A percentile compares a stretch with the other conserved stretches of the same genome.
These are phyloP conservation scores for Cladosporium sp. DNA, from an alignment of 2,329 filamentous ascomycete genomes.

Conservation along the genomic window DNA sequence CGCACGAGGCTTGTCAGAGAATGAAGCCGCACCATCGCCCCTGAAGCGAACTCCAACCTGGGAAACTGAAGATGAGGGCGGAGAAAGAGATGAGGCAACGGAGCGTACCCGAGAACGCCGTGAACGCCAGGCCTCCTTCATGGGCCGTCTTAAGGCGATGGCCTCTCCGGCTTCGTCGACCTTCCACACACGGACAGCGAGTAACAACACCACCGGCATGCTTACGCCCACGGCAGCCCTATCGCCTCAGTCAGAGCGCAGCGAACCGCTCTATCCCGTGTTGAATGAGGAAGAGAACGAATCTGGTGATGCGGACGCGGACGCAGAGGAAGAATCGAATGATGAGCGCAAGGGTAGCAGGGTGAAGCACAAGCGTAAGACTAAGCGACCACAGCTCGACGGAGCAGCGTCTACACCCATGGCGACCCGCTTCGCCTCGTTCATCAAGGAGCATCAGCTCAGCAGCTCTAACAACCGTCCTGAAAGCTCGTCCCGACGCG, in stretches of 20 bases:
- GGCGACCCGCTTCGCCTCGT: slow-evolving; percentile 50
- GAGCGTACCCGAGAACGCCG: slow-evolving; percentile 7
- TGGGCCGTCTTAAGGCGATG: slow-evolving; percentile 33
- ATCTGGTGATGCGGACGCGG: slow-evolving; percentile 72
- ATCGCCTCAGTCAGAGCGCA: slow-evolving; percentile 36
- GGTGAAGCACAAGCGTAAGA: slow-evolving; percentile 49
- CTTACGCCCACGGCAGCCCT: slow-evolving; percentile 28
- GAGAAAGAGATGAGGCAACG: slow-evolving; percentile 21
- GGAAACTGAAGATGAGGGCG: slow-evolving; percentile 29
- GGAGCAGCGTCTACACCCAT: slow-evolving; percentile 60
- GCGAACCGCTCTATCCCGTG: slow-evolving; percentile 33
- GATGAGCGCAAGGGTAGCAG: slow-evolving; percentile 27
- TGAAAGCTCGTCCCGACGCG: slow-evolving; percentile 56
- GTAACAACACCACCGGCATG: slow-evolving; percentile 24
- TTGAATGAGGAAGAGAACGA: slow-evolving; percentile 55
- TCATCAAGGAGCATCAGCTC: slow-evolving; percentile 50
- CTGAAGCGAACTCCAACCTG: slow-evolving; percentile 29
- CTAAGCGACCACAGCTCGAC: slow-evolving; percentile 57
- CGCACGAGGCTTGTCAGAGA: slow-evolving; percentile 25
- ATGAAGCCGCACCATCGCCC: slow-evolving; percentile 24
- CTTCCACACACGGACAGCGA: slow-evolving; percentile 21
- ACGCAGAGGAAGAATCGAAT: slow-evolving; percentile 66
- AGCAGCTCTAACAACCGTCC: slow-evolving; percentile 58
- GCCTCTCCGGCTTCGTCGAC: slow-evolving; percentile 26
- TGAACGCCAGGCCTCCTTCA: slow-evolving; percentile 30